These are phyloP conservation scores for Cyphellophora attinorum DNA, from an alignment of 2,329 filamentous ascomycete genomes.

Conservation along the genomic window DNA sequence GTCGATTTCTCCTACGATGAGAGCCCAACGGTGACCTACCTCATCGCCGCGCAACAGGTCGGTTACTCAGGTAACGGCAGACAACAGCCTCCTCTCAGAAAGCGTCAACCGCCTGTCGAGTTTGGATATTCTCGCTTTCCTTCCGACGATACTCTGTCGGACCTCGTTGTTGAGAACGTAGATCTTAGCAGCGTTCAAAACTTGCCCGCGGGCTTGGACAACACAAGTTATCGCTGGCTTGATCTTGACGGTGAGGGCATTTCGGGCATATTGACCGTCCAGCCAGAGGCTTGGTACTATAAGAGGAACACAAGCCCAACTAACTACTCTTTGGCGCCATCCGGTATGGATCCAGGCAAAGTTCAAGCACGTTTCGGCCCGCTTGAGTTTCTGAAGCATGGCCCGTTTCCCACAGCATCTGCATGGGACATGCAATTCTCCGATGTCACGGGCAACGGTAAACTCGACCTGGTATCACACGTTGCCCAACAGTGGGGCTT, in stretches of 20 bases:
- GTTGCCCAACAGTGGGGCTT: conserved; percentile 3
- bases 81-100: neutral
- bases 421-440: neutral
- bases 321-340: neutral
- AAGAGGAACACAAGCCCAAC: conserved; percentile 10
- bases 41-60: neutral
- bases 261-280: conserved; percentile 12
- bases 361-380: no score
- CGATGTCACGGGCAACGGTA: conserved; percentile 2
- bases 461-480: conserved; percentile 1
- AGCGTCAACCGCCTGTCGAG: neutral
- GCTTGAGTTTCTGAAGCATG: no score
- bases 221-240: conserved; percentile 13
- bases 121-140: neutral
- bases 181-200: neutral
- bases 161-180: neutral
- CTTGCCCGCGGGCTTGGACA: neutral
- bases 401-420: no score
- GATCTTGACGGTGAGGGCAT: conserved; percentile 20
- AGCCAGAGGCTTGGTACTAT: conserved; percentile 10
- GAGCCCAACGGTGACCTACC: neutral
- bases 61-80: neutral
- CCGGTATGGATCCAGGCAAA: no score
- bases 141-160: neutral
- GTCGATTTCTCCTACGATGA: conserved; percentile 7